These are phyloP conservation scores for Xylaria sp. DNA, from an alignment of 2,329 filamentous ascomycete species.

Conservation along the genomic window DNA sequence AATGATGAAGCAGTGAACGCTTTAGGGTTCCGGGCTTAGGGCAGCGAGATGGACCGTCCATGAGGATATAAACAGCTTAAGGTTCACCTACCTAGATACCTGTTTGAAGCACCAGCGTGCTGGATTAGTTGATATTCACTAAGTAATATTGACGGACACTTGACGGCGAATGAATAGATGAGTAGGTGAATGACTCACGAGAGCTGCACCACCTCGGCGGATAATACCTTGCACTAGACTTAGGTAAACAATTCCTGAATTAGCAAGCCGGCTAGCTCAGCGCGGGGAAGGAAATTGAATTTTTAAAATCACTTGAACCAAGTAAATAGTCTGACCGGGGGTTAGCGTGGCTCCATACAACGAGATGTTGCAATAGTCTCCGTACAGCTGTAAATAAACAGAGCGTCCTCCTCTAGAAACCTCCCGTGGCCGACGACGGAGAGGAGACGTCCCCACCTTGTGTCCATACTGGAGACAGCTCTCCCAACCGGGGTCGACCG, in stretches of 20 bases:
- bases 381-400: not conserved
- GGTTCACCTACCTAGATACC: not conserved
- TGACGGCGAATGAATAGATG: not conserved
- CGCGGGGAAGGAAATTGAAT: not conserved
- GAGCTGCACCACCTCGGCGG: too few species aligned
- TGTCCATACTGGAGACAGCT: not conserved
- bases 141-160: not conserved
- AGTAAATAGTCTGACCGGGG: not conserved
- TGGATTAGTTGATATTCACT: not conserved
- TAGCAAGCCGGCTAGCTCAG: not conserved
- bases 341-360: not conserved
- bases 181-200: not conserved
- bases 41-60: not conserved
- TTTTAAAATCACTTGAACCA: not conserved
- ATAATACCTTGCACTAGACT: too few species aligned
- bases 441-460: conserved; percentile 19
- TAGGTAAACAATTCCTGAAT: not conserved
- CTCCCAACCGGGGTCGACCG: not conserved
- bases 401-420: not conserved
- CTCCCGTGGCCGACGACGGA: conserved; percentile 32
- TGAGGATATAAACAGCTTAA: not conserved
- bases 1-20: not conserved
- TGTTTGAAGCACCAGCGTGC: not conserved
- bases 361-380: not conserved
- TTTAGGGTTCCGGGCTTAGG: not conserved